Evolutionary conservation across 192 early-diverging fungal species (phyloP), one percentile per base, ranked within the genome.

Genomic region (Coemansia sp.): DNA sequence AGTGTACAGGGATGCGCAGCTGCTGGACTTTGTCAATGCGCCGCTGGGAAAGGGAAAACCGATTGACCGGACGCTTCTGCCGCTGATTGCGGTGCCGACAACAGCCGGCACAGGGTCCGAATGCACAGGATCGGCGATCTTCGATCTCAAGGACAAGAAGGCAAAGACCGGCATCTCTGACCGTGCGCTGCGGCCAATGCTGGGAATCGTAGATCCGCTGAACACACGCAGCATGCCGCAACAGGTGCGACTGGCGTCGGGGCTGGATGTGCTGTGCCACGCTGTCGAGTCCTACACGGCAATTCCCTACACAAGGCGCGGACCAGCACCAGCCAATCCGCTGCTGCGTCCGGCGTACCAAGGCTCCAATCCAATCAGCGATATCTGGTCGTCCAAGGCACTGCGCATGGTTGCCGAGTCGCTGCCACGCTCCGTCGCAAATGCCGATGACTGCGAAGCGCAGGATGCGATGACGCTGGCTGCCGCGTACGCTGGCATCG

Each of bases 251-350:
- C 88, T 93, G 66, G 86, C 93, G 8, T 89, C 88, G 56, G 94
- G 94, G 45, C 82, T 96, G 26, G 94, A 96, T 79, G 94, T 96
- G 13, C 77, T 96, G 57, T 94, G 93, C 82, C 94, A 96, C 66
- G 91, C 94, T 19, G 83, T 96, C 40, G 94, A 96, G 74, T 94
- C 92, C 0, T 96, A 96, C 71, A 96, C 94, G 8, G 94, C 94
- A 2, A 84, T 96, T 46, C 94, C 94, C 4, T 96, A 91, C 74
- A 74, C 88, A 57, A 66, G 88, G 73, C 88, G 94, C 36, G 87
- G 88, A 1, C 89, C 90, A 47, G 87, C 92, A 16, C 94, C 94
- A 13, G 65, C 72, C 46, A 93, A 94, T 76, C 94, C 94, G 41
- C 86, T 92, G 15, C 75, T 87, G 46, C 88, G 94, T 56, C 94